phyloP scores from a whole-genome alignment of 192 early-diverging fungal species.

The Haplosporangium gracile region DNA sequence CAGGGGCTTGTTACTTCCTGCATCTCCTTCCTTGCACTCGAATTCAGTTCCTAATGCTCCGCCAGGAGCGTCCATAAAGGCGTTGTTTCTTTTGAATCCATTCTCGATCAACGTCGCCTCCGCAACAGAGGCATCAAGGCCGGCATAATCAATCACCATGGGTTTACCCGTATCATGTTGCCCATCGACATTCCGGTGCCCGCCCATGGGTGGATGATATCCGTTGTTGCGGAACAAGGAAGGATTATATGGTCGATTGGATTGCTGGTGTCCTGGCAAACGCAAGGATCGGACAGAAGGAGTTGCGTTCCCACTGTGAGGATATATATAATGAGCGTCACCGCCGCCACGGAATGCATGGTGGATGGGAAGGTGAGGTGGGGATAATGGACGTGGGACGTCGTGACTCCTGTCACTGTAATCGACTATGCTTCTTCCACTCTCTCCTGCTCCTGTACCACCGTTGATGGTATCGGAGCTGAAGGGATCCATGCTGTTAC shows the following conservation, averaged over 20 bases:
- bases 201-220: slow-evolving; percentile 12
- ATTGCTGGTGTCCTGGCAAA: slow-evolving; percentile 13
- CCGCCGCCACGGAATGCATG: slow-evolving; percentile 9
- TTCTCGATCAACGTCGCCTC: slow-evolving; percentile 30
- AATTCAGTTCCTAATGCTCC: not conserved
- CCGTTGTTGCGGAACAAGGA: slow-evolving; percentile 19
- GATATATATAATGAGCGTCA: slow-evolving; percentile 7
- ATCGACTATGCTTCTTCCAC: not conserved
- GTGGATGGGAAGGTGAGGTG: not conserved
- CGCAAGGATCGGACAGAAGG: slow-evolving; percentile 24
- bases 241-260: slow-evolving; percentile 20
- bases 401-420: not conserved
- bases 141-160: slow-evolving; percentile 38
- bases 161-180: slow-evolving; percentile 17
- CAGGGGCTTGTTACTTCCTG: not conserved
- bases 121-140: slow-evolving; percentile 26
- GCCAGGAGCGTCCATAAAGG: not conserved
- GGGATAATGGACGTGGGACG: not conserved
- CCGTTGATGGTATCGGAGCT: not conserved
- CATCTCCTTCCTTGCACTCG: not conserved
- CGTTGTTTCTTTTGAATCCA: not conserved
- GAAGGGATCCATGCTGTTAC: not conserved
- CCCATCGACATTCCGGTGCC: slow-evolving; percentile 15
- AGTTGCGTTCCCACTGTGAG: slow-evolving; percentile 16
- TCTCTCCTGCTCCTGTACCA: not conserved